phyloP scores from a whole-genome alignment of 2,329 filamentous ascomycete genomes.

The Metarhizium guizhouense region DNA sequence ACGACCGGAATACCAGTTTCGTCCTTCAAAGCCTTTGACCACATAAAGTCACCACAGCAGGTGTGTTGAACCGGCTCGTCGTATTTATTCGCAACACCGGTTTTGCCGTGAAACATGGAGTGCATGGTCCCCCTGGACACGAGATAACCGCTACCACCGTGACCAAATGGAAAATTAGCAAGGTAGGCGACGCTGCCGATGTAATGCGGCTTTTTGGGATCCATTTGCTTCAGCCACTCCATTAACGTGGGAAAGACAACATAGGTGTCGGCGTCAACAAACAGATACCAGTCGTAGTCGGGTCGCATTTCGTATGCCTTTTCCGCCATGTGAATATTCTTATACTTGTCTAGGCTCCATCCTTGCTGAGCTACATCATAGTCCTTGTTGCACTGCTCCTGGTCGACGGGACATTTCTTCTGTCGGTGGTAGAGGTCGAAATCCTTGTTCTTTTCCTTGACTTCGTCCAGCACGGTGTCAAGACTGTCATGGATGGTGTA shows the following conservation, averaged over 20 bases:
- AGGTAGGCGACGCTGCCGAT: slow-evolving; percentile 40
- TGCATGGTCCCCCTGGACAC: slow-evolving; percentile 44
- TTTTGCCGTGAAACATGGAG: slow-evolving; percentile 30
- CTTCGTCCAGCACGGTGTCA: slow-evolving; percentile 31
- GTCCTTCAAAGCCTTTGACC: slow-evolving; percentile 36
- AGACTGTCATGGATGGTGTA: slow-evolving; percentile 37
- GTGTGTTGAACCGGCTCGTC: slow-evolving; percentile 30
- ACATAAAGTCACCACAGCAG: slow-evolving; percentile 45
- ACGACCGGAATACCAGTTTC: slow-evolving; percentile 31
- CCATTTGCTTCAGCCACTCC: slow-evolving; percentile 35
- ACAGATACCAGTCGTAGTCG: slow-evolving; percentile 49
- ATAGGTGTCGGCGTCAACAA: slow-evolving; percentile 51
- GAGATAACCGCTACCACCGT: slow-evolving; percentile 48
- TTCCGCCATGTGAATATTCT: slow-evolving; percentile 51
- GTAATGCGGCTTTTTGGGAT: slow-evolving; percentile 35
- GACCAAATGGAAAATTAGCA: slow-evolving; percentile 36
- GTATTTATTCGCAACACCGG: slow-evolving; percentile 35
- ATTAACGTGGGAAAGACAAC: slow-evolving; percentile 44
- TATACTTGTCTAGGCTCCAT: slow-evolving; percentile 54
- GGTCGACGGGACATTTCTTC: slow-evolving; percentile 33
- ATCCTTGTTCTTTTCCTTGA: slow-evolving; percentile 35
- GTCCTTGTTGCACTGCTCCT: slow-evolving; percentile 33
- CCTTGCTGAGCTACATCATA: slow-evolving; percentile 20
- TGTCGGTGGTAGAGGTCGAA: slow-evolving; percentile 41
- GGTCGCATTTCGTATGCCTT: slow-evolving; percentile 42